Conservation (phyloP, 2,329 filamentous ascomycete species). For the Aureobasidium sp. region DNA sequence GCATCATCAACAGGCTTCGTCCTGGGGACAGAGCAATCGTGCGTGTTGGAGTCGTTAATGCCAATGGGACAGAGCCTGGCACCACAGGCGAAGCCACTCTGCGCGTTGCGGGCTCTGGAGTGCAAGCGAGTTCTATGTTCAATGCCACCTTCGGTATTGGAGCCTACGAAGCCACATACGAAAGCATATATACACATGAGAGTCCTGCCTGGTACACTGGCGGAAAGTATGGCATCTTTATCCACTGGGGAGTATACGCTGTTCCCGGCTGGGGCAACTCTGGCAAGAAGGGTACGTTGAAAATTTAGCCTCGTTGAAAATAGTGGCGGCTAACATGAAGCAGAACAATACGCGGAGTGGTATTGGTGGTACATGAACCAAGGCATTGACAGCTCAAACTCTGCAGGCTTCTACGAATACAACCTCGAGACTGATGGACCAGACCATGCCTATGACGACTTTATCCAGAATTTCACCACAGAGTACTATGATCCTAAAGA, state of each 20-base stretch:
- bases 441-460: constrained; percentile 50
- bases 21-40: constrained; percentile 35
- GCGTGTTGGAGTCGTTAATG: constrained; percentile 32
- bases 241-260: constrained; percentile 52
- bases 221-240: constrained; percentile 54
- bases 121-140: constrained; percentile 27
- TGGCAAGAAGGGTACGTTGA: constrained; percentile 17
- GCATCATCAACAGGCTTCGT: constrained; percentile 33
- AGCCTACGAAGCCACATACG: constrained; percentile 30
- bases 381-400: constrained; percentile 20
- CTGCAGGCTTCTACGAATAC: constrained; percentile 42
- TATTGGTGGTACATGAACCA: constrained; percentile 45
- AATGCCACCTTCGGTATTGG: constrained; percentile 32
- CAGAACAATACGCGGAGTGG: constrained; percentile 24
- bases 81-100: constrained; percentile 28
- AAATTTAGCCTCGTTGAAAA: background rate
- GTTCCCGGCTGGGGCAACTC: constrained; percentile 50
- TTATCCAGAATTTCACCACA: constrained; percentile 49
- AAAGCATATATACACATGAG: constrained; percentile 37
- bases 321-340: constrained; percentile 19
- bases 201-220: constrained; percentile 49
- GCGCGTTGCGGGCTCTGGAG: constrained; percentile 23
- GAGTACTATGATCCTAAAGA: constrained; percentile 44
- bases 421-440: constrained; percentile 46
- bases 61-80: constrained; percentile 26